Evolutionary conservation across 1,284 basidiomycete species (phyloP).

Genomic region (Lentinula novae-zelandiae): DNA sequence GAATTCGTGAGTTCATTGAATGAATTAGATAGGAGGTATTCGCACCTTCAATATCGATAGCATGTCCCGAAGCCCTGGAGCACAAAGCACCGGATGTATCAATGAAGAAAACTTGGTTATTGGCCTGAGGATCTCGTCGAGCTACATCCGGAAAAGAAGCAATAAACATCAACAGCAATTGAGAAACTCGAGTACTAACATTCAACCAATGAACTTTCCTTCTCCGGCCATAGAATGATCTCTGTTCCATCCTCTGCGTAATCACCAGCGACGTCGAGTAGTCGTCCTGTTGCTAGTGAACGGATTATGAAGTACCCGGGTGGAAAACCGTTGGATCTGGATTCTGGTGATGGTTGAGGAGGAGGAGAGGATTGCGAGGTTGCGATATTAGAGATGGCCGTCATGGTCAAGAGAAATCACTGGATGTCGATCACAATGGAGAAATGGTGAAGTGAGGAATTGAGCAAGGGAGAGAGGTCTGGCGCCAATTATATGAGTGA

Average conservation of each 20-base stretch:
- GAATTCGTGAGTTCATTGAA: background rate
- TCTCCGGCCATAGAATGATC: constrained; percentile 64
- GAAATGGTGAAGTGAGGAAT: no score
- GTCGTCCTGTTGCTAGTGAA: constrained; percentile 52
- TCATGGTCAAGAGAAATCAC: no score
- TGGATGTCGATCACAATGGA: no score
- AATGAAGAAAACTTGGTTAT: constrained; percentile 84
- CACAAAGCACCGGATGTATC: constrained; percentile 72
- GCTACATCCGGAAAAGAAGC: constrained; percentile 32
- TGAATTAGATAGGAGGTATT: background rate
- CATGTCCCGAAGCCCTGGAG: constrained; percentile 75
- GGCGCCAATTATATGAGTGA: no score
- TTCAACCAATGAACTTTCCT: constrained; percentile 72
- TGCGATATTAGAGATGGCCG: background rate
- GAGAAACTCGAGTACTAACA: constrained; percentile 32
- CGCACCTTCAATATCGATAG: constrained; percentile 70
- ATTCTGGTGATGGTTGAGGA: background rate
- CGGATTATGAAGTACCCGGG: constrained; percentile 73
- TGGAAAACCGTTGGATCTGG: constrained; percentile 42
- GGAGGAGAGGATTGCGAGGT: background rate
- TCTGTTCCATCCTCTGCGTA: constrained; percentile 61
- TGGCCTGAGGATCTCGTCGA: constrained; percentile 59
- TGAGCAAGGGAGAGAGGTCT: no score
- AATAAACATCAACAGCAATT: constrained; percentile 1
- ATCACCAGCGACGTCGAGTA: constrained; percentile 61